phyloP scores from a whole-genome alignment of 768 basidiomycete species.

The Psilocybe azurescens region DNA sequence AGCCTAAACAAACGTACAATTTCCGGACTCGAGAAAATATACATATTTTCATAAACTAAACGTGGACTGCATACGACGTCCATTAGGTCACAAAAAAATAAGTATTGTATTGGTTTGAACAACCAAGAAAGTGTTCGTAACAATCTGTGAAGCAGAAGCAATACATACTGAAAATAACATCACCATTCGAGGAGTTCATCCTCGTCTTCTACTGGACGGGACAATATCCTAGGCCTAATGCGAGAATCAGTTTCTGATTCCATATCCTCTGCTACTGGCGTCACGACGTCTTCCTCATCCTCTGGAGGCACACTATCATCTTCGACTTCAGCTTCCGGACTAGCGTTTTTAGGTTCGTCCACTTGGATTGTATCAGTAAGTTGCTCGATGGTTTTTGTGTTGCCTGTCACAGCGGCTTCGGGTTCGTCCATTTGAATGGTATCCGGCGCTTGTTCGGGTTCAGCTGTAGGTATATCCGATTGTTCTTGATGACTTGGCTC shows the following conservation, averaged over 20 bases:
- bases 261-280: background rate
- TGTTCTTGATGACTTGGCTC: background rate
- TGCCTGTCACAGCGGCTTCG: background rate
- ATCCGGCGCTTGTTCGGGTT: constrained; percentile 4
- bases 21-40: constrained; percentile 15
- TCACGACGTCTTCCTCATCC: background rate
- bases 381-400: background rate
- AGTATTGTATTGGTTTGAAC: background rate
- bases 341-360: background rate
- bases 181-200: constrained; percentile 28
- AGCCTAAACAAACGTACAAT: constrained; percentile 1
- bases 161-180: constrained; percentile 4
- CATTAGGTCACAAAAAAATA: constrained; percentile 2
- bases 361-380: background rate
- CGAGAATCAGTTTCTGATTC: constrained; percentile 17
- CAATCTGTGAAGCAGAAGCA: background rate
- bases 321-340: background rate
- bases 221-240: constrained; percentile 20
- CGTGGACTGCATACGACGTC: background rate
- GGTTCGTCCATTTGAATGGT: constrained; percentile 4
- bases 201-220: constrained; percentile 19
- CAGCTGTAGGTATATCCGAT: constrained; percentile 12
- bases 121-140: constrained; percentile 1
- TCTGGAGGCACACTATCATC: background rate
- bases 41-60: constrained; percentile 24